phyloP scores from a whole-genome alignment of 2,329 filamentous ascomycete species.

The Rasamsonia emersonii region DNA sequence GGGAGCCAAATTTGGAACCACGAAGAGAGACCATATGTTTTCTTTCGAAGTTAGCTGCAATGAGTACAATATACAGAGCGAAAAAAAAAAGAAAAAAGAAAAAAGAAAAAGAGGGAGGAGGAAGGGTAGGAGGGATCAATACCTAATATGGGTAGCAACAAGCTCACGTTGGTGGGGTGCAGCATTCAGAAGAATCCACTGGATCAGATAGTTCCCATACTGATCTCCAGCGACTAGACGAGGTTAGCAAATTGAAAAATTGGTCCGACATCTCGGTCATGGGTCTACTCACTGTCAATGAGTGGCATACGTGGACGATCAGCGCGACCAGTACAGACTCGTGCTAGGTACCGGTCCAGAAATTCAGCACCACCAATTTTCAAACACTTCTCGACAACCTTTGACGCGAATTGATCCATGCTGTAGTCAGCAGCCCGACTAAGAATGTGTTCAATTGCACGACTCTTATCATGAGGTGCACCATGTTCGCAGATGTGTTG shows the following conservation, averaged over 20 bases:
- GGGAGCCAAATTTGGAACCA: conserved; percentile 95
- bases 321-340: conserved; percentile 81
- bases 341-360: conserved; percentile 81
- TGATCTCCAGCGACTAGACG: conserved; percentile 77
- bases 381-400: conserved; percentile 97
- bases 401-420: conserved; percentile 98
- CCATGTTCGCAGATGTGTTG: conserved; percentile 99
- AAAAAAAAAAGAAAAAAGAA: too few species aligned
- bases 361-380: conserved; percentile 93
- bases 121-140: conserved; percentile 11
- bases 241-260: conserved; percentile 8
- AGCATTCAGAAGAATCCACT: conserved; percentile 90
- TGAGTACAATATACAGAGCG: too few species aligned
- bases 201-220: conserved; percentile 96
- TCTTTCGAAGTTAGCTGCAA: too few species aligned
- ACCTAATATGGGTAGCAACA: conserved; percentile 83
- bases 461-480: conserved; percentile 77
- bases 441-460: conserved; percentile 91
- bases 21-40: conserved; percentile 99
- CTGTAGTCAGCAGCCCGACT: conserved; percentile 92
- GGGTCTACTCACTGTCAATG: conserved; percentile 64
- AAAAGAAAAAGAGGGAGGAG: too few species aligned
- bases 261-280: background rate
- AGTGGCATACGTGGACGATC: conserved; percentile 92
- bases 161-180: conserved; percentile 82